Conservation (phyloP, 495 filamentous ascomycete species). For the Hypoxylon intermedium region DNA sequence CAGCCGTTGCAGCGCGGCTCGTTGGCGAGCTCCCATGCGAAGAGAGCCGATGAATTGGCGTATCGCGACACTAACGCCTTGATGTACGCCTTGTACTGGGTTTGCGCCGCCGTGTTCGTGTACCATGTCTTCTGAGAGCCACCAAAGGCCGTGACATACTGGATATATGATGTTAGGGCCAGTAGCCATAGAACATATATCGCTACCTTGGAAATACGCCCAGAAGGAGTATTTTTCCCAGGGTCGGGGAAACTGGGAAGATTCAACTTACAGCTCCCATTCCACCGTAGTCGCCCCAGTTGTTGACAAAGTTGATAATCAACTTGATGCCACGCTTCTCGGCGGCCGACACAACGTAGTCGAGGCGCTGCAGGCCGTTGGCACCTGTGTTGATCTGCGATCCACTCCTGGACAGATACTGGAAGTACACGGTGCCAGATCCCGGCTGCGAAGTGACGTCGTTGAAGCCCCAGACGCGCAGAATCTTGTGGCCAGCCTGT, state of each 20-base stretch:
- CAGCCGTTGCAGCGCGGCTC: constrained; percentile 59
- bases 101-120: constrained; percentile 35
- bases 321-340: constrained; percentile 65
- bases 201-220: not conserved
- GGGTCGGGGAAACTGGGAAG: not conserved
- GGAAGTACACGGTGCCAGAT: constrained; percentile 64
- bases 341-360: constrained; percentile 69
- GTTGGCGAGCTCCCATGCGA: constrained; percentile 65
- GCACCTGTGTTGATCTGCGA: constrained; percentile 71
- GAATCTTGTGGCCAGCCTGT: constrained; percentile 67
- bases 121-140: constrained; percentile 39
- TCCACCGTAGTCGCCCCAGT: constrained; percentile 64
- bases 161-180: not conserved
- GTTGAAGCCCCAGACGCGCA: constrained; percentile 79
- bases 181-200: not conserved
- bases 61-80: constrained; percentile 57
- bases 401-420: constrained; percentile 59
- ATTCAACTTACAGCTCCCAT: constrained; percentile 35
- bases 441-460: constrained; percentile 54
- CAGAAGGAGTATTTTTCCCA: not conserved
- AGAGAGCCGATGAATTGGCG: constrained; percentile 54
- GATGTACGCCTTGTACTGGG: constrained; percentile 61
- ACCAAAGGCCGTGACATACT: constrained; percentile 68
- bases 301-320: constrained; percentile 61
- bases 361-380: constrained; percentile 70